Conservation (phyloP, 352 stramenopile species). For the Globisporangium spinosum region DNA sequence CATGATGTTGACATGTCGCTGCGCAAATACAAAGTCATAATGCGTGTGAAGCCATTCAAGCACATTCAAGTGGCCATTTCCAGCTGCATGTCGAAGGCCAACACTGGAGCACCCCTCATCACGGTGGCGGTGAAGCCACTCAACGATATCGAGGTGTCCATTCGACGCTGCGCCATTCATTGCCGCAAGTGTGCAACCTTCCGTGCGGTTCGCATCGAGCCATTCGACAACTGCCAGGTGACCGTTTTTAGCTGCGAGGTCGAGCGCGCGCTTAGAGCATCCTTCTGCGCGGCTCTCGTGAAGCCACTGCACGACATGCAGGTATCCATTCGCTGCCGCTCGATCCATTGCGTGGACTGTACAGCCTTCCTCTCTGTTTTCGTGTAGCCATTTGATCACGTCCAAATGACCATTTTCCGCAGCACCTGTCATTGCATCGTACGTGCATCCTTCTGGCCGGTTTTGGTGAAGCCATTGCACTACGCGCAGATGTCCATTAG, state of each 20-base stretch:
- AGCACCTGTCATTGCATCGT: constrained; percentile 38
- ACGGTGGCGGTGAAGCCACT: constrained; percentile 47
- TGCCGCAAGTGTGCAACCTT: constrained; percentile 38
- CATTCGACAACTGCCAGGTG: constrained; percentile 49
- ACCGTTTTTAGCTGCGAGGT: constrained; percentile 44
- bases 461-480: constrained; percentile 40
- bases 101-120: constrained; percentile 37
- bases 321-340: constrained; percentile 39
- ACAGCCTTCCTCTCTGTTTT: constrained; percentile 33
- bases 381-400: constrained; percentile 38
- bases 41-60: constrained; percentile 40
- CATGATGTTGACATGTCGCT: constrained; percentile 36
- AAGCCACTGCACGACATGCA: constrained; percentile 47
- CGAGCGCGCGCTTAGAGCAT: constrained; percentile 40
- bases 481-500: constrained; percentile 33
- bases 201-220: constrained; percentile 35
- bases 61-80: constrained; percentile 36
- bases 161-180: constrained; percentile 45
- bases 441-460: constrained; percentile 32
- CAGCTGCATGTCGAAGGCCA: constrained; percentile 29
- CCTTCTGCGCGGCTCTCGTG: constrained; percentile 35
- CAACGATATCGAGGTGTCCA: constrained; percentile 49
- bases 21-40: constrained; percentile 22
- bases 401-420: constrained; percentile 31
- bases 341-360: constrained; percentile 42